Evolutionary conservation across 345 rosid species (phyloP), one percentile per base, ranked within the genome.

Genomic region (Nasturtium officinale): DNA sequence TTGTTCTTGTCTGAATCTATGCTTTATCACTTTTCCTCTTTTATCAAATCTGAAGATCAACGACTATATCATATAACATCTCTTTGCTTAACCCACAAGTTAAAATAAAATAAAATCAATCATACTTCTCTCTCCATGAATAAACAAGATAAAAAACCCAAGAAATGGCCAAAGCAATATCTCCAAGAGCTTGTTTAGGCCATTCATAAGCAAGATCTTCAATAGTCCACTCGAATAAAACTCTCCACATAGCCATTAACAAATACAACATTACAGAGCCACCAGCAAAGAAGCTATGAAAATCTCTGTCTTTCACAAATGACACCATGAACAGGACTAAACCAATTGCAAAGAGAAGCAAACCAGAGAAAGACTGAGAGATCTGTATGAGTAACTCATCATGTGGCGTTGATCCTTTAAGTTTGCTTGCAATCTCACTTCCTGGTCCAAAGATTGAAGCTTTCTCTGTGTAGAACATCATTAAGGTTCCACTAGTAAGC

Each of bases 111-210:
- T 6, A 53, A 18, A 57, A 59, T 38, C 28, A 61, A 84, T 92
- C 98, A 76, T 96, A 92, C 78, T 86, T 92, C 46, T 96, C 99
- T 76, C 94, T 89, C 97, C 99, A 89, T 13, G 99, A 83, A 79
- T 80, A 92, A 59, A 89, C 96, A 79, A 96, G 87, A 52, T 86
- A 88, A 64, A 90, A 85, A 50, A 89, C 81, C 99, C 98, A 90
- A 32, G 99, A 96, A 29, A 85, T 69, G 1, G 84, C 94, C 77
- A 96, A 75, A 32, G 85, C 78, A 13, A 90, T 73, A 54, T 89
- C 94, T 2, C 97, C 97, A 61, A 85, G 83, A 43, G 85, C 90
- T 80, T 84, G 90, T 71, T 84, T 90, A 11, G 80, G 74, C 86
- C 89, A 92, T 65, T 89, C 96, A 68, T 72, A 75, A 18, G 92